These are phyloP conservation scores for Neurospora sp. DNA, from an alignment of 495 filamentous ascomycete species.

Conservation along the genomic window DNA sequence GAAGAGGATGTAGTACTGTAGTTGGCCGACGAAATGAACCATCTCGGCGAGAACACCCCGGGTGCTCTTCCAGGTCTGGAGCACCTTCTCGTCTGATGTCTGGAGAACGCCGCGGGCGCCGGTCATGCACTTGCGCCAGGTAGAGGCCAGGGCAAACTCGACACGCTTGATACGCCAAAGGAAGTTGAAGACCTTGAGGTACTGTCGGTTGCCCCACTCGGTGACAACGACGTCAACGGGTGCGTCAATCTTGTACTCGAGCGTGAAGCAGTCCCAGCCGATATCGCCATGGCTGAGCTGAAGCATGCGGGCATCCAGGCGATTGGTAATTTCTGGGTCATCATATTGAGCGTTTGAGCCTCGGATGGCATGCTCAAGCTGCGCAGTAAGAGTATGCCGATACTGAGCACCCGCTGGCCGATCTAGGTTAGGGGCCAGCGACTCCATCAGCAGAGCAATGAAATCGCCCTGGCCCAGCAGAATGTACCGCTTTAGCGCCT, in stretches of 20 bases:
- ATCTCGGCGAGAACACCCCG: conserved; percentile 88
- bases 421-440: conserved; percentile 81
- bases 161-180: conserved; percentile 98
- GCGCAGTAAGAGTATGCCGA: conserved; percentile 88
- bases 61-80: conserved; percentile 79
- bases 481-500: conserved; percentile 88
- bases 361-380: conserved; percentile 94
- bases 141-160: conserved; percentile 81
- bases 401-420: conserved; percentile 93
- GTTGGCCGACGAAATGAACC: conserved; percentile 94
- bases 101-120: conserved; percentile 86
- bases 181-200: conserved; percentile 99
- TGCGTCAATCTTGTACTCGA: conserved; percentile 97
- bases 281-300: conserved; percentile 94
- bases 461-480: conserved; percentile 95
- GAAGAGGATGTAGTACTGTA: conserved; percentile 98
- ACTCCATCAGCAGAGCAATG: conserved; percentile 95
- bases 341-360: conserved; percentile 97
- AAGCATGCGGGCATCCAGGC: conserved; percentile 92
- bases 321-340: conserved; percentile 78
- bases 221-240: conserved; percentile 97
- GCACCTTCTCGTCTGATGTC: conserved; percentile 63
- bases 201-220: conserved; percentile 86
- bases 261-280: conserved; percentile 98
- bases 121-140: conserved; percentile 95